Percentiles rank a stretch among this genome's conserved stretches.
These are phyloP conservation scores for Hibiscus mutabilis DNA, from an alignment of 345 rosid species.

Conservation along the genomic window DNA sequence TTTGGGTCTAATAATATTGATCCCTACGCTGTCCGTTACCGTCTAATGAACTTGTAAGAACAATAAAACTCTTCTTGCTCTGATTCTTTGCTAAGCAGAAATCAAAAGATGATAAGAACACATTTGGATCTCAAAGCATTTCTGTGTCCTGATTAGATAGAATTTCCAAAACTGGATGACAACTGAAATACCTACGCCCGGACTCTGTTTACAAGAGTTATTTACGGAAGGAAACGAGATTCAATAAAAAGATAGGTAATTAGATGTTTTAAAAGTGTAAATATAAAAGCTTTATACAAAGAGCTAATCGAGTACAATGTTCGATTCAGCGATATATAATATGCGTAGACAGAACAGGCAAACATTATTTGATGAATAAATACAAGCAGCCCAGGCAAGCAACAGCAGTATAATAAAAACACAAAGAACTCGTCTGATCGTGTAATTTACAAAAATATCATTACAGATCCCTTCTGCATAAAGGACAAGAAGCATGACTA, in stretches of 20 bases:
- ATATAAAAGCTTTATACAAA: background rate
- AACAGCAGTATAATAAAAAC: background rate
- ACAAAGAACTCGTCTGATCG: background rate
- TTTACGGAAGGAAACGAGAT: too few relatives aligned
- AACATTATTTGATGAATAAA: background rate
- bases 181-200: too few relatives aligned
- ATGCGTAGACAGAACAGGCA: background rate
- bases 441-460: background rate
- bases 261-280: background rate
- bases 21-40: background rate
- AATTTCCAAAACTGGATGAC: too few relatives aligned
- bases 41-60: background rate
- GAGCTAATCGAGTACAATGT: background rate
- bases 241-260: background rate
- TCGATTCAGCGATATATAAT: background rate
- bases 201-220: background rate
- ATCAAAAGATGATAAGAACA: background rate
- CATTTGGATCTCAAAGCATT: background rate
- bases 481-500: background rate
- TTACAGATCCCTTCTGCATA: background rate
- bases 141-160: background rate
- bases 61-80: background rate
- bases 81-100: background rate
- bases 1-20: too few relatives aligned
- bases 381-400: background rate